These are phyloP conservation scores for Angomonas ambiguus DNA, from an alignment of 208 protist species.

Conservation along the genomic window DNA sequence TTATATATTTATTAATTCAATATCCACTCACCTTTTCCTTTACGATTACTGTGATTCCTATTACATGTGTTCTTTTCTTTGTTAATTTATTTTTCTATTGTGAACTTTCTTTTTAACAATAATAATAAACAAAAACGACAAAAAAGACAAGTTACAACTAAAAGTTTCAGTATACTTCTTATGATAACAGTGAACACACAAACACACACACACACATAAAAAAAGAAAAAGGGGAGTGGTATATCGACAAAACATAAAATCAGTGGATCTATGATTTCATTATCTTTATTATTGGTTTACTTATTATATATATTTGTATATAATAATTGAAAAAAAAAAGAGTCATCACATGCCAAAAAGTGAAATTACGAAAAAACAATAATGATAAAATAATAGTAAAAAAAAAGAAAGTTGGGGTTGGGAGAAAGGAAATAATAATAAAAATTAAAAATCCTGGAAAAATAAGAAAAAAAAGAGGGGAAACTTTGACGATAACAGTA, in stretches of 20 bases:
- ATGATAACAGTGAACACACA: too few species aligned
- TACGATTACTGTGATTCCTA: too few species aligned
- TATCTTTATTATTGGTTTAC: not conserved
- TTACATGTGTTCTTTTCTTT: too few species aligned
- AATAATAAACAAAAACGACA: not conserved
- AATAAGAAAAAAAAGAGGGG: not conserved
- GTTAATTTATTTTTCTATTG: too few species aligned
- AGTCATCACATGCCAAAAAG: not conserved
- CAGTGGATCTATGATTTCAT: not conserved
- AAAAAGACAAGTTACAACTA: too few species aligned
- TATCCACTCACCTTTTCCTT: too few species aligned
- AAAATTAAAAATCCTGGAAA: not conserved
- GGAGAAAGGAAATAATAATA: constrained; percentile 10
- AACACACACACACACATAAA: constrained; percentile 4
- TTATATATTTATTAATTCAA: too few species aligned
- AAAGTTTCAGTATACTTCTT: too few species aligned
- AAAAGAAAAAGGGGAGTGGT: too few species aligned
- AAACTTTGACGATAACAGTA: not conserved
- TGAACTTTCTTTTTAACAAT: too few species aligned
- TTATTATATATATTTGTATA: not conserved
- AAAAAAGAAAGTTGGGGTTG: not conserved
- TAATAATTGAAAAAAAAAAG: constrained; percentile 16
- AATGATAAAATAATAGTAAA: not conserved
- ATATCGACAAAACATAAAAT: too few species aligned
- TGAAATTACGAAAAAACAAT: too few species aligned